These are phyloP conservation scores for Umbilicus rupestris DNA, from an alignment of 164 flowering plant species.

Conservation along the genomic window DNA sequence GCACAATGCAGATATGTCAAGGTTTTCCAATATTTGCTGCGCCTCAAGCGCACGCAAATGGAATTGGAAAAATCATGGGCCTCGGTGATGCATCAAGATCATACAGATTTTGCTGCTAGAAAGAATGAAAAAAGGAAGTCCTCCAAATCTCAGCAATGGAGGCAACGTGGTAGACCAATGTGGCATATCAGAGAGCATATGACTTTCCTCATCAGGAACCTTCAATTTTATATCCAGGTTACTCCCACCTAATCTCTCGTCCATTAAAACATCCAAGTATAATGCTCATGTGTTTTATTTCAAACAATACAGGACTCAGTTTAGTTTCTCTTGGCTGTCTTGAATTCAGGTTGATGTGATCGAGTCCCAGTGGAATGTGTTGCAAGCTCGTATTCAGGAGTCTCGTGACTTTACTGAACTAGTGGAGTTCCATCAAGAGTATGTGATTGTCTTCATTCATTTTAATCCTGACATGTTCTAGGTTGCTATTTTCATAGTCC, in stretches of 20 bases:
- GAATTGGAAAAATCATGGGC: conserved; percentile 99
- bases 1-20: conserved; percentile 50
- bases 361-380: conserved; percentile 92
- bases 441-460: conserved; percentile 20
- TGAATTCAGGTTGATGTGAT: conserved; percentile 87
- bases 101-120: conserved; percentile 62
- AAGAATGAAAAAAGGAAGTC: conserved; percentile 40
- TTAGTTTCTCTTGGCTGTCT: neutral
- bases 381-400: conserved; percentile 78
- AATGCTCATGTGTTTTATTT: neutral
- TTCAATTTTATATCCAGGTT: conserved; percentile 96
- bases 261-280: neutral
- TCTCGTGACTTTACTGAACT: conserved; percentile 93
- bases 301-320: neutral
- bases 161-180: conserved; percentile 71
- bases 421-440: conserved; percentile 95
- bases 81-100: conserved; percentile 92
- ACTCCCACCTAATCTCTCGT: neutral
- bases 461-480: neutral
- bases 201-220: conserved; percentile 93
- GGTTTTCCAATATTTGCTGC: conserved; percentile 81
- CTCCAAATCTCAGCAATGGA: conserved; percentile 52
- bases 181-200: conserved; percentile 97
- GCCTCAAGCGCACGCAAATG: conserved; percentile 92
- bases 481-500: neutral